phyloP scores from a whole-genome alignment of 441 rosid species.

The Lepidium campestre region DNA sequence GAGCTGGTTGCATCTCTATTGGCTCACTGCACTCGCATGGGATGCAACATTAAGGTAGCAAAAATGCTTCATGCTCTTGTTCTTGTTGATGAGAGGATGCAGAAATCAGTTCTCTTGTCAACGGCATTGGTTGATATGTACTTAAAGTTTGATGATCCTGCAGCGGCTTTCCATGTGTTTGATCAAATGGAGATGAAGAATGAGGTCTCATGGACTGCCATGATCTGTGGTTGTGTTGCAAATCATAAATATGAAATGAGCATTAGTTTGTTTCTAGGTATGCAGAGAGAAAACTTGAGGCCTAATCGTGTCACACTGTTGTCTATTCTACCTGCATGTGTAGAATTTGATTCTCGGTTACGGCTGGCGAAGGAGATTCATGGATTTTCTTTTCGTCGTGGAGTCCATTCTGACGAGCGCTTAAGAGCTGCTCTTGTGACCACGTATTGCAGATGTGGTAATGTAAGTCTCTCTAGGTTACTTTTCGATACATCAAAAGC shows the following conservation, averaged over 20 bases:
- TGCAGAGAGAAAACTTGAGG: constrained; percentile 37
- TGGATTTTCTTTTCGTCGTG: constrained; percentile 42
- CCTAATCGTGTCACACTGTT: constrained; percentile 44
- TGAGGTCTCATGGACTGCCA: constrained; percentile 50
- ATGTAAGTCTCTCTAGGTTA: constrained; percentile 28
- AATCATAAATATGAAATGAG: constrained; percentile 26
- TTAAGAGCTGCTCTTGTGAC: constrained; percentile 38
- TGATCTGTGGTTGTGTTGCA: constrained; percentile 42
- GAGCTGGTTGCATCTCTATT: constrained; percentile 42
- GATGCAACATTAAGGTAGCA: constrained; percentile 20
- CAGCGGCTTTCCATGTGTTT: constrained; percentile 33
- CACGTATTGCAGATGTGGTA: constrained; percentile 32
- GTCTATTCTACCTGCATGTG: constrained; percentile 34
- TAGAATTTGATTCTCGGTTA: constrained; percentile 23
- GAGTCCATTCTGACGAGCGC: constrained; percentile 27
- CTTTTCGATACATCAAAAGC: constrained; percentile 32
- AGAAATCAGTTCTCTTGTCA: constrained; percentile 29
- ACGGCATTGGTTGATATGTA: constrained; percentile 47
- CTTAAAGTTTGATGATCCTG: constrained; percentile 30
- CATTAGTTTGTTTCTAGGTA: constrained; percentile 32
- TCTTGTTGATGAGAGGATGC: constrained; percentile 33
- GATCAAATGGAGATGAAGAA: constrained; percentile 35
- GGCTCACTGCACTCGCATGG: constrained; percentile 26
- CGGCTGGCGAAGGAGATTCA: constrained; percentile 40
- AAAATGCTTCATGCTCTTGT: constrained; percentile 40